Conservation (phyloP, 2,329 filamentous ascomycete genomes). For the Drechslera avenae region DNA sequence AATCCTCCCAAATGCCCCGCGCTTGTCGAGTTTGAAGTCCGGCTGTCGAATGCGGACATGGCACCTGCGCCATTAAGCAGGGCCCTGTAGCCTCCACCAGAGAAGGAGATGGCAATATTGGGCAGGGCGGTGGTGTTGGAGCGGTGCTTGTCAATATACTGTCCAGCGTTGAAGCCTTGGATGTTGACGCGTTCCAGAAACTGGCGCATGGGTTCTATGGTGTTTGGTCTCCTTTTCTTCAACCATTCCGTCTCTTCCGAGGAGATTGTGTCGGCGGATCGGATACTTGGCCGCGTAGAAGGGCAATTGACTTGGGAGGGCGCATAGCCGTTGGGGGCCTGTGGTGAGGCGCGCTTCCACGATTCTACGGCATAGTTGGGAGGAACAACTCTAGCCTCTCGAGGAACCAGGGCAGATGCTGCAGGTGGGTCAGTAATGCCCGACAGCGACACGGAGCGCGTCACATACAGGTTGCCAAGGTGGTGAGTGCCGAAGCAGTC, state of each 20-base stretch:
- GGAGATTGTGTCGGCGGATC: conserved; percentile 67
- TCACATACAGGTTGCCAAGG: conserved; percentile 38
- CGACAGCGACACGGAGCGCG: background rate
- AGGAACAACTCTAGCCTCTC: conserved; percentile 27
- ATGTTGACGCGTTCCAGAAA: conserved; percentile 76
- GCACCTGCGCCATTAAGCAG: conserved; percentile 82
- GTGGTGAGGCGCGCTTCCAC: conserved; percentile 55
- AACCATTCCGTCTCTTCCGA: conserved; percentile 76
- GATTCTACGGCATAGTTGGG: conserved; percentile 22
- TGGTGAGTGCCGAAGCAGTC: conserved; percentile 37
- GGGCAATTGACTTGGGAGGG: conserved; percentile 74
- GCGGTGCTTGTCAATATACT: conserved; percentile 68
- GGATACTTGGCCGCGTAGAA: conserved; percentile 68
- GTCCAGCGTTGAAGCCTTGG: conserved; percentile 73
- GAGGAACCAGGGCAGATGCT: conserved; percentile 37
- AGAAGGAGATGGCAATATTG: conserved; percentile 77
- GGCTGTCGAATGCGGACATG: conserved; percentile 76
- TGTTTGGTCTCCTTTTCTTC: conserved; percentile 70
- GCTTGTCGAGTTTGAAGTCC: conserved; percentile 66
- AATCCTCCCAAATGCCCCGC: conserved; percentile 77
- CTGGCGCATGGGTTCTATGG: conserved; percentile 73
- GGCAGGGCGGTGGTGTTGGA: conserved; percentile 64
- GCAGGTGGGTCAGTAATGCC: conserved; percentile 22
- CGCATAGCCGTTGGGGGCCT: conserved; percentile 71
- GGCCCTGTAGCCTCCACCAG: conserved; percentile 86